Evolutionary conservation across 2,329 filamentous ascomycete genomes (phyloP), one percentile per base, ranked within the genome.

Genomic region (Corniculantispora saksenae): DNA sequence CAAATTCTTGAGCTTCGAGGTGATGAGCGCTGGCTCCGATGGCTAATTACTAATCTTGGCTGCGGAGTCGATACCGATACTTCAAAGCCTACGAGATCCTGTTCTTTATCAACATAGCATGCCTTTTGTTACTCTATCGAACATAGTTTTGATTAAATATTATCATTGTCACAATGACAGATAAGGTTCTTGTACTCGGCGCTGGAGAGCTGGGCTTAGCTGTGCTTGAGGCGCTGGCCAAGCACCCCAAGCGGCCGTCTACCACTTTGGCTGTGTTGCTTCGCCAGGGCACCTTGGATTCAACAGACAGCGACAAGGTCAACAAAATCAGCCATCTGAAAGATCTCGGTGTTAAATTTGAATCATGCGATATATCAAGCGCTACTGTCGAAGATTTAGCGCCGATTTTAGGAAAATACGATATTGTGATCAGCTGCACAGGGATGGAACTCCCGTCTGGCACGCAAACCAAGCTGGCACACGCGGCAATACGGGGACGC

Each of bases 161-260:
- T 3, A 9, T 43, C 27, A 21, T 35, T 10, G 8, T 38, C 2
- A 23, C 51, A 17, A 29, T 48, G n/a, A 3, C 19, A 50, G 68
- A 72, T 66, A 57, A 68, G 9, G 65, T 90, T 64, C 85, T 91
- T 58, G 79, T 91, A 59, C 77, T 91, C 65, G 88, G 89, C 61
- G 85, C 86, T n/a, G 89, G 88, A 65, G 88, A 91, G 76, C 83
- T 91, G 17, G 89, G 88, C 57, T 76, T 79, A 5, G 80, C 84
- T 19, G 78, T 91, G 65, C 76, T 90, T 19, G 73, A 80, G 38
- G 78, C 81, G 13, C 80, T 91, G 9, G 72, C 78, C 17, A 57
- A 68, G 0, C 84, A 89, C 68, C 79, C 83, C 0, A 70, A 76
- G 45, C 76, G 76, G 25, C 35, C 70, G n/a, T 64, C 67, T 19